Evolutionary conservation across 192 early-diverging fungal genomes (phyloP).

Genomic region (Chytriomyces sp.): DNA sequence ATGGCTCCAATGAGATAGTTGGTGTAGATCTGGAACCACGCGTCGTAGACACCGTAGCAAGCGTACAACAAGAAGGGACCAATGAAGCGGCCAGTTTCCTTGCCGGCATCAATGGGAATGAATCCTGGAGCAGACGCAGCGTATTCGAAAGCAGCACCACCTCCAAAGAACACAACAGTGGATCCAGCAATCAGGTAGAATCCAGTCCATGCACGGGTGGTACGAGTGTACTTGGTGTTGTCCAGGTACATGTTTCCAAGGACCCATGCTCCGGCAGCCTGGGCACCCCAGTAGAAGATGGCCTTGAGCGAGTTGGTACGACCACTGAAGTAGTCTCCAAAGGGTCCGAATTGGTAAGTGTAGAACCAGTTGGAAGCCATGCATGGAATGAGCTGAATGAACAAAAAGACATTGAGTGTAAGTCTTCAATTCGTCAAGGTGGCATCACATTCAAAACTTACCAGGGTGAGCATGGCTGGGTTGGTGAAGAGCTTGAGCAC

Average conservation of each 20-base stretch:
- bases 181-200: conserved; percentile 37
- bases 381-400: conserved; percentile 57
- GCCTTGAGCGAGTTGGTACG: conserved; percentile 31
- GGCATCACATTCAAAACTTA: no score
- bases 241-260: conserved; percentile 55
- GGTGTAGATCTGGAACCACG: conserved; percentile 76
- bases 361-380: conserved; percentile 82
- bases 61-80: conserved; percentile 72
- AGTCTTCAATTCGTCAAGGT: no score
- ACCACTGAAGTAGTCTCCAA: conserved; percentile 27
- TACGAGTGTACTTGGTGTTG: conserved; percentile 56
- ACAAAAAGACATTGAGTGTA: no score
- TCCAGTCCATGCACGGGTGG: conserved; percentile 62
- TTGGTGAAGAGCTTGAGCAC: conserved; percentile 68
- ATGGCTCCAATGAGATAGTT: conserved; percentile 88
- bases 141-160: conserved; percentile 18
- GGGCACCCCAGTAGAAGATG: conserved; percentile 31
- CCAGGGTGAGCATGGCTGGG: no score
- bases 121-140: conserved; percentile 55
- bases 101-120: conserved; percentile 43
- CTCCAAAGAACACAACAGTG: conserved; percentile 8
- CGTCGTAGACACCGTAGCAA: conserved; percentile 76
- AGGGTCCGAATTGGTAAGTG: conserved; percentile 69
- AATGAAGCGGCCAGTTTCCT: conserved; percentile 40
- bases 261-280: conserved; percentile 27